A percentile compares a stretch with the other conserved stretches of the same genome.
Evolutionary conservation across 805 yeast species (phyloP).

Genomic region (Pichia scutulata): DNA sequence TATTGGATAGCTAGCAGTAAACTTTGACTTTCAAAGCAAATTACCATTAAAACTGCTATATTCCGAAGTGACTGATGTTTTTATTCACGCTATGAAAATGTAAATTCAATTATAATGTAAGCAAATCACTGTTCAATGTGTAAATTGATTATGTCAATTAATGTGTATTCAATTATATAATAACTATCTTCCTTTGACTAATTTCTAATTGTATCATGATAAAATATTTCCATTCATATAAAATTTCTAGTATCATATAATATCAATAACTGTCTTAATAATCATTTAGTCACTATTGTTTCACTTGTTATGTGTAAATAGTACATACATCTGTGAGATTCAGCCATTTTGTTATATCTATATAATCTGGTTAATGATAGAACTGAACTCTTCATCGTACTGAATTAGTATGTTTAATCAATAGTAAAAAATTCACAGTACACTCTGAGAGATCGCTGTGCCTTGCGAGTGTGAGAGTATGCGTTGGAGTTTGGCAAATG

Average conservation of each 20-base stretch:
- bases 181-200: too few relatives aligned
- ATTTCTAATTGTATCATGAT: background rate
- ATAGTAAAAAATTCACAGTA: background rate
- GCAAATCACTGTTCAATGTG: background rate
- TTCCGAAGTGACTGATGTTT: too few relatives aligned
- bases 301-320: background rate
- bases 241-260: background rate
- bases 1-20: too few relatives aligned
- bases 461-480: background rate
- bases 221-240: background rate
- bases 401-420: background rate
- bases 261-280: background rate
- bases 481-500: background rate
- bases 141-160: too few relatives aligned
- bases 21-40: too few relatives aligned
- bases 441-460: background rate
- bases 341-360: slow-evolving; percentile 63
- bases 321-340: slow-evolving; percentile 93
- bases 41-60: too few relatives aligned
- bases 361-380: slow-evolving; percentile 7
- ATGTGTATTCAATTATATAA: too few relatives aligned
- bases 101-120: background rate
- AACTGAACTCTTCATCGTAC: background rate
- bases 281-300: background rate
- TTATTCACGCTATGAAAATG: too few relatives aligned